These are phyloP conservation scores for Gelatoporia subvermispora DNA, from an alignment of 768 basidiomycete genomes.

Conservation along the genomic window DNA sequence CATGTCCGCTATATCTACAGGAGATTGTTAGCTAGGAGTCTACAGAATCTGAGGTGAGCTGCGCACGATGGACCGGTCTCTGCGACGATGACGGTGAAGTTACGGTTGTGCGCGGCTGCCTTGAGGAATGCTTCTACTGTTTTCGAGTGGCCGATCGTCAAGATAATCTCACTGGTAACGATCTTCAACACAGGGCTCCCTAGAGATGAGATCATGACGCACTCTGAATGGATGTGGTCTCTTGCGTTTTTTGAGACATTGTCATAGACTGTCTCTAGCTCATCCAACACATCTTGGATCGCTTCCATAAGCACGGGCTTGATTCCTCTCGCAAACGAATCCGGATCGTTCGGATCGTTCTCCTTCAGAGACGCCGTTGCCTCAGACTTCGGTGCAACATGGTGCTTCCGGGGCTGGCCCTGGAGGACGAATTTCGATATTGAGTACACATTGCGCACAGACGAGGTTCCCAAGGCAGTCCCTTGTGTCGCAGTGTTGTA, in stretches of 20 bases:
- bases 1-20: conserved; percentile 74
- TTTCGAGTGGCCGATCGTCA: conserved; percentile 90
- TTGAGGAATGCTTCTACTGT: conserved; percentile 94
- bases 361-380: conserved; percentile 56
- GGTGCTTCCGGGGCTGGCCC: conserved; percentile 61
- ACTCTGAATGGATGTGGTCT: conserved; percentile 99
- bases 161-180: conserved; percentile 76
- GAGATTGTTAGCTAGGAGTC: conserved; percentile 3
- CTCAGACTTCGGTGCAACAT: conserved; percentile 40
- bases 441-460: conserved; percentile 48
- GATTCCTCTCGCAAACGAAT: conserved; percentile 69
- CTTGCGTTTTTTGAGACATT: conserved; percentile 90
- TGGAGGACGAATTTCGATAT: conserved; percentile 81
- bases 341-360: conserved; percentile 70
- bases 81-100: conserved; percentile 93
- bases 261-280: conserved; percentile 93
- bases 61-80: conserved; percentile 92
- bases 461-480: conserved; percentile 27
- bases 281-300: conserved; percentile 93
- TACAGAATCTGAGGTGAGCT: conserved; percentile 1
- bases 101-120: conserved; percentile 81
- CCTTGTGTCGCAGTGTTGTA: conserved; percentile 74
- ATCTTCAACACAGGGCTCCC: background rate
- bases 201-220: conserved; percentile 26
- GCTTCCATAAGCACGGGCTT: conserved; percentile 97